Evolutionary conservation across 192 early-diverging fungal species (phyloP).

Genomic region (Geosiphon pyriformis): DNA sequence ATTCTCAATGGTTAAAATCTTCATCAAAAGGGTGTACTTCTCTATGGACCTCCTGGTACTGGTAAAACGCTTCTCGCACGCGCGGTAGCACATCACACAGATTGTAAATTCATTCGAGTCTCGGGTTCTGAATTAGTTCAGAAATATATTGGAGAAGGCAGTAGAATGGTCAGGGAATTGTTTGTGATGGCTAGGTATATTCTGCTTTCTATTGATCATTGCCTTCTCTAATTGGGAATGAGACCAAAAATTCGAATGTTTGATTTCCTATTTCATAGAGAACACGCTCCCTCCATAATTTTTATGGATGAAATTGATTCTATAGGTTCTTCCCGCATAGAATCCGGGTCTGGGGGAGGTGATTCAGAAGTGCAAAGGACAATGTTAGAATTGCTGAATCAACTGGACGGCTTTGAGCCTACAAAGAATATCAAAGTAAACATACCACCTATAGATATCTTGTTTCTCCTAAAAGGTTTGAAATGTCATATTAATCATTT

Average conservation of each 20-base stretch:
- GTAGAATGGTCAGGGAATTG: conserved; percentile 86
- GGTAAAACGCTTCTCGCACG: conserved; percentile 85
- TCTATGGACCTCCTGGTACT: conserved; percentile 87
- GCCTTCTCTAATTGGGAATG: background rate
- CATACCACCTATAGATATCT: background rate
- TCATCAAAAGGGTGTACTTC: conserved; percentile 67
- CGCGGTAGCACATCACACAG: conserved; percentile 89
- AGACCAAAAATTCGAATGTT: background rate
- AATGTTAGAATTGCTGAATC: conserved; percentile 86
- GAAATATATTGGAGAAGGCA: conserved; percentile 92
- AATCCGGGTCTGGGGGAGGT: conserved; percentile 67
- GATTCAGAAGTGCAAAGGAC: conserved; percentile 90
- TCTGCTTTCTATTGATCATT: background rate
- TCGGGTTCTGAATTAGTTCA: conserved; percentile 87
- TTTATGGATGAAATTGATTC: conserved; percentile 94
- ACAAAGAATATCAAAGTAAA: conserved; percentile 85
- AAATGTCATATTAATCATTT: too few relatives aligned
- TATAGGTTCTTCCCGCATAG: conserved; percentile 81
- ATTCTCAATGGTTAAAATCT: background rate
- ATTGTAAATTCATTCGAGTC: conserved; percentile 87
- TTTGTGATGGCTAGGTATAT: conserved; percentile 78
- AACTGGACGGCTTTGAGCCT: conserved; percentile 85
- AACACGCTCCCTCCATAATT: conserved; percentile 88
- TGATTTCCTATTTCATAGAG: conserved; percentile 38
- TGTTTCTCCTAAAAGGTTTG: too few relatives aligned